Conservation (phyloP, 2,329 filamentous ascomycete species). For the Parasarocladium wereldwijsianum region DNA sequence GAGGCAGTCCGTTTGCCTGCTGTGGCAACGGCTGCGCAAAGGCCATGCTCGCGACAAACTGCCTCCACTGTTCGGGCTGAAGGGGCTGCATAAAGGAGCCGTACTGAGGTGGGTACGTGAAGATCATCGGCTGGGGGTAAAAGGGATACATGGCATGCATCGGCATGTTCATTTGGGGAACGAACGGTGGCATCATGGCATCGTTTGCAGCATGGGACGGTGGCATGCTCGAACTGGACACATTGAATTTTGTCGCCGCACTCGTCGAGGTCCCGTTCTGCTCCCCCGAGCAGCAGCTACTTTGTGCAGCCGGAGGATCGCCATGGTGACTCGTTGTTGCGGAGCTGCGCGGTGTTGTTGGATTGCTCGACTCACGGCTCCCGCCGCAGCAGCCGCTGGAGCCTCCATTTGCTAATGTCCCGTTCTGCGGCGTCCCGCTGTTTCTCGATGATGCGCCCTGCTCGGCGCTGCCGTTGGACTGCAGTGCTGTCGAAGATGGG, state of each 20-base stretch:
- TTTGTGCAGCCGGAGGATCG: background rate
- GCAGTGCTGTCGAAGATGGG: conserved; percentile 10
- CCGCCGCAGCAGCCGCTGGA: conserved; percentile 12
- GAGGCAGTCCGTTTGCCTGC: background rate
- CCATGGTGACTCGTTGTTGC: too few relatives aligned
- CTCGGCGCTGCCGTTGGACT: conserved; percentile 11
- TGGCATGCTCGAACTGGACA: background rate
- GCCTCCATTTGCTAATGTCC: background rate
- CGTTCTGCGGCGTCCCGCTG: too few relatives aligned
- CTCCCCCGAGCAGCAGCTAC: conserved; percentile 20
- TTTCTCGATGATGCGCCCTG: too few relatives aligned
- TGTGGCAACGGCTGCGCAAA: conserved; percentile 19
- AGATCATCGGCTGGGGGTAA: conserved; percentile 29
- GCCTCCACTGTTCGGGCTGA: conserved; percentile 37
- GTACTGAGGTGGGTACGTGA: conserved; percentile 37
- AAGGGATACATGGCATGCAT: conserved; percentile 23
- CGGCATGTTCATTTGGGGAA: conserved; percentile 16
- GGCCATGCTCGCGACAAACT: conserved; percentile 26
- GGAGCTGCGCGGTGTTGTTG: conserved; percentile 2
- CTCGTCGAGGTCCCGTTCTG: background rate
- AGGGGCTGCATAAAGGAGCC: conserved; percentile 40
- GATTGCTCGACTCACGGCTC: conserved; percentile 5
- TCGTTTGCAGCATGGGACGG: conserved; percentile 8
- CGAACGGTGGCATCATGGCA: conserved; percentile 21
- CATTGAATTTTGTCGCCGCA: background rate